These are phyloP conservation scores for Peronospora farinosa DNA, from an alignment of 352 stramenopile genomes.

Conservation along the genomic window DNA sequence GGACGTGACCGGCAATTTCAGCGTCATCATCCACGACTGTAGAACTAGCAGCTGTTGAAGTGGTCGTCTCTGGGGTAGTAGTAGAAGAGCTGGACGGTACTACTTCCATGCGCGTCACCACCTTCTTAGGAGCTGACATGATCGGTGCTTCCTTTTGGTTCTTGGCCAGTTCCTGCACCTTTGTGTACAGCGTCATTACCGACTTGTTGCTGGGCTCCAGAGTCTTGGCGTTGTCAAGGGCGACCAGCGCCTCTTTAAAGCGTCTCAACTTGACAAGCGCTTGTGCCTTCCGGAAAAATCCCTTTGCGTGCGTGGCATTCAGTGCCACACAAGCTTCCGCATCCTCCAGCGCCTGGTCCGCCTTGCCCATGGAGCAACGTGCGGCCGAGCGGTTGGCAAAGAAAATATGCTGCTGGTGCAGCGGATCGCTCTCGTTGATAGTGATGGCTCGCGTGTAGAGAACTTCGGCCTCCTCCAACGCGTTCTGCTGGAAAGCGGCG, in stretches of 20 bases:
- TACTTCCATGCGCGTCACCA: conserved; percentile 53
- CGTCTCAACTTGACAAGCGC: conserved; percentile 65
- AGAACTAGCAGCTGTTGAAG: conserved; percentile 3
- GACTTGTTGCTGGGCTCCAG: conserved; percentile 76
- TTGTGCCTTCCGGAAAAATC: conserved; percentile 79
- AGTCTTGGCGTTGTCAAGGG: conserved; percentile 53
- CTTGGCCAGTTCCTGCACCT: conserved; percentile 56
- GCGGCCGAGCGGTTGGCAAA: conserved; percentile 85
- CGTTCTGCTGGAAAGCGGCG: conserved; percentile 77
- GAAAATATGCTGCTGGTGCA: conserved; percentile 78
- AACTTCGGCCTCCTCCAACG: conserved; percentile 88
- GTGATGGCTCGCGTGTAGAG: conserved; percentile 96
- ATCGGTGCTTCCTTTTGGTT: conserved; percentile 45
- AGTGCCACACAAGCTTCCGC: conserved; percentile 57
- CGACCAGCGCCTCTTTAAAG: conserved; percentile 53
- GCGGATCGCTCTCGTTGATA: conserved; percentile 45
- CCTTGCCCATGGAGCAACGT: conserved; percentile 78
- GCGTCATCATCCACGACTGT: conserved; percentile 55
- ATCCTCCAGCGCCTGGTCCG: conserved; percentile 52
- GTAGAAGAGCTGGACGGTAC: conserved; percentile 13
- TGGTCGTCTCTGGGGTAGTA: conserved; percentile 5
- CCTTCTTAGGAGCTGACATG: conserved; percentile 36
- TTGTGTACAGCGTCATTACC: conserved; percentile 46
- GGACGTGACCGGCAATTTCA: conserved; percentile 55
- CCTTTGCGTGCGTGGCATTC: conserved; percentile 68